Conservation (phyloP, 2,329 filamentous ascomycete species). For the Fusarium sp. region DNA sequence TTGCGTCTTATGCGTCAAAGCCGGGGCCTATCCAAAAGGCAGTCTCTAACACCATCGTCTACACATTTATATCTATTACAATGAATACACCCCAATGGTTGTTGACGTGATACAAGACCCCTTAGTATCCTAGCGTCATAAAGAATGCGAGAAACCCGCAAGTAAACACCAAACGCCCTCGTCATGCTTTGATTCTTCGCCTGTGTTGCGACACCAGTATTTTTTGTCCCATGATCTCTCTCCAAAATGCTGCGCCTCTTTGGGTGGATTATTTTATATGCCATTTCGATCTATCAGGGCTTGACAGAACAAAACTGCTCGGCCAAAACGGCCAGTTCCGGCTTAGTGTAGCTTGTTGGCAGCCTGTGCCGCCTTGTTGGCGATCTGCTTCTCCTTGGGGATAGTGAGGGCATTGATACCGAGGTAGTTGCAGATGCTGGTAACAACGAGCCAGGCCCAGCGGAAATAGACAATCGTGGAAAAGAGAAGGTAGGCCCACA, state of each 20-base stretch:
- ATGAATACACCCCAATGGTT: constrained; percentile 34
- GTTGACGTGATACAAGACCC: constrained; percentile 13
- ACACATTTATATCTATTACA: constrained; percentile 41
- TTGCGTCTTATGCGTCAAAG: constrained; percentile 13
- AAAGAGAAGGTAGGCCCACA: constrained; percentile 86
- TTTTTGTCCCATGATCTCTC: constrained; percentile 12
- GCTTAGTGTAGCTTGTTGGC: constrained; percentile 49
- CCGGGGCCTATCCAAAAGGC: constrained; percentile 33
- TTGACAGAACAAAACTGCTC: not conserved
- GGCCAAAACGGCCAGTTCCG: not conserved
- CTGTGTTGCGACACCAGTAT: constrained; percentile 27
- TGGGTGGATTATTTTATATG: constrained; percentile 23
- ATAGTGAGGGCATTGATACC: constrained; percentile 97
- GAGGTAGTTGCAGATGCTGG: constrained; percentile 88
- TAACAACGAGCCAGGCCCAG: constrained; percentile 92
- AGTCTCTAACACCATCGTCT: constrained; percentile 1
- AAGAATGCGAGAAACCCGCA: constrained; percentile 38
- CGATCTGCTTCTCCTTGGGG: constrained; percentile 66
- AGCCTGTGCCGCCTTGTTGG: constrained; percentile 58
- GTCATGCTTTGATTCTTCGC: constrained; percentile 36
- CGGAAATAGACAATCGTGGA: constrained; percentile 86
- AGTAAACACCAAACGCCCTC: constrained; percentile 40
- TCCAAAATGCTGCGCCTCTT: constrained; percentile 26
- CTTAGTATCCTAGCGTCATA: constrained; percentile 22
- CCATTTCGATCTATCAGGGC: constrained; percentile 1